phyloP scores from a whole-genome alignment of 169 alveolate genomes.

The Plasmodium falciparum region DNA sequence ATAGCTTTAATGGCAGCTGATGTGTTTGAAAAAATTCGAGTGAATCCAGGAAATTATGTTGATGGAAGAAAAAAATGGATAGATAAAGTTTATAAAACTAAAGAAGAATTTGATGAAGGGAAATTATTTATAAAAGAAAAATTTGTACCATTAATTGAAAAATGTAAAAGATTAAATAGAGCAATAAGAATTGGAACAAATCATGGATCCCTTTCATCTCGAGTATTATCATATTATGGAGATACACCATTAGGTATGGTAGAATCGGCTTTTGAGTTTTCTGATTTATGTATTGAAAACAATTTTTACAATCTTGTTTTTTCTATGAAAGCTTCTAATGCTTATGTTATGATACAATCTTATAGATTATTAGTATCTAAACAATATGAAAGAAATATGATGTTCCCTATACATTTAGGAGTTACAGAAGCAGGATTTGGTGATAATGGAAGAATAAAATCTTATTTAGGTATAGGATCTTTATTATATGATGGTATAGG shows the following conservation, averaged over 20 bases:
- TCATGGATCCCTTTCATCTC: constrained; percentile 88
- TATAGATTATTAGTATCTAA: constrained; percentile 86
- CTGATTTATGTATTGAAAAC: constrained; percentile 83
- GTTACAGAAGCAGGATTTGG: constrained; percentile 93
- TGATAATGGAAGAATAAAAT: constrained; percentile 88
- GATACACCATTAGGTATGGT: constrained; percentile 92
- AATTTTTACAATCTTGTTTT: constrained; percentile 85
- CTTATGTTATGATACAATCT: constrained; percentile 87
- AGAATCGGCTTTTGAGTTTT: constrained; percentile 89
- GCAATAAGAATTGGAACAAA: constrained; percentile 89
- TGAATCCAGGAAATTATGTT: constrained; percentile 90
- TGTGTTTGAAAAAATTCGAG: constrained; percentile 87
- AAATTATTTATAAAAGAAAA: constrained; percentile 78
- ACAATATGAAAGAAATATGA: constrained; percentile 79
- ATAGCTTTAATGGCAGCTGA: constrained; percentile 89
- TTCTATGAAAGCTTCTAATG: constrained; percentile 89
- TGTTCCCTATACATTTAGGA: constrained; percentile 89
- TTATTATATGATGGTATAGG: constrained; percentile 91
- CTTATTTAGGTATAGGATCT: constrained; percentile 89
- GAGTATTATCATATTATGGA: constrained; percentile 88
- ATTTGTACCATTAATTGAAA: constrained; percentile 86
- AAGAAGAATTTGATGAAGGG: constrained; percentile 83
- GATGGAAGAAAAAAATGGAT: constrained; percentile 89
- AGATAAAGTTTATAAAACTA: constrained; percentile 80
- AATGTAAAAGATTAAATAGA: constrained; percentile 82